phyloP scores from a whole-genome alignment of 2,329 filamentous ascomycete species.

The Fusarium illudens region DNA sequence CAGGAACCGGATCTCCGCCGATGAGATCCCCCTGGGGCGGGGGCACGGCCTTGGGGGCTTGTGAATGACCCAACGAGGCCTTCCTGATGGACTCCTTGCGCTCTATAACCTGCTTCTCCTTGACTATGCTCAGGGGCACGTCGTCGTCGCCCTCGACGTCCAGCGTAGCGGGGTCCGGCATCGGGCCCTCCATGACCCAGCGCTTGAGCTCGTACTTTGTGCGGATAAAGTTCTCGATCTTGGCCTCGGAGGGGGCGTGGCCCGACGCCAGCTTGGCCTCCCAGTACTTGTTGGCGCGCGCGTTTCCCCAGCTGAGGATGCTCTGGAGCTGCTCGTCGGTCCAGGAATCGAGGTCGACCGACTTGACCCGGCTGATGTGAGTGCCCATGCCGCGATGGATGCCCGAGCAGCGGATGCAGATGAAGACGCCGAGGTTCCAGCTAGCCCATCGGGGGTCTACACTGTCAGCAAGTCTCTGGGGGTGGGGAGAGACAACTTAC shows the following conservation, averaged over 20 bases:
- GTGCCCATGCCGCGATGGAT: slow-evolving; percentile 99
- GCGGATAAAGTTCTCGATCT: slow-evolving; percentile 99
- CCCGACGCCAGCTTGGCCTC: slow-evolving; percentile 91
- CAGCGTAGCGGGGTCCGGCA: slow-evolving; percentile 89
- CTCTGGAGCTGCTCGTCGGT: slow-evolving; percentile 97
- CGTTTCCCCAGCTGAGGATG: slow-evolving; percentile 94
- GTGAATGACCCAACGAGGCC: slow-evolving; percentile 59
- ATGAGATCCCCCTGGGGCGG: slow-evolving; percentile 78
- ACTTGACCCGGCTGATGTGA: slow-evolving; percentile 97
- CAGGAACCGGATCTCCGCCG: slow-evolving; percentile 74
- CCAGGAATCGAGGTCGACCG: slow-evolving; percentile 97
- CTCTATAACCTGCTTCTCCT: slow-evolving; percentile 72
- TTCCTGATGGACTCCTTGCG: slow-evolving; percentile 68
- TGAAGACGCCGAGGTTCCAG: slow-evolving; percentile 97
- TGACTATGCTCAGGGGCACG: slow-evolving; percentile 69
- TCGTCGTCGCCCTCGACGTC: slow-evolving; percentile 89
- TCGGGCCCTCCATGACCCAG: slow-evolving; percentile 98
- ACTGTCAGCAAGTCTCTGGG: slow-evolving; percentile 11
- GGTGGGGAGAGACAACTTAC: slow-evolving; percentile 66
- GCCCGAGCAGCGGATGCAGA: slow-evolving; percentile 98
- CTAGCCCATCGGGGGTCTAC: slow-evolving; percentile 97
- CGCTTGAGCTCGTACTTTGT: slow-evolving; percentile 99
- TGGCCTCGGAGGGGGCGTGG: slow-evolving; percentile 92
- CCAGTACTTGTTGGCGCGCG: slow-evolving; percentile 98
- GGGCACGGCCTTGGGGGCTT: slow-evolving; percentile 45